Conservation (phyloP, 805 yeast genomes). For the Sugiyamaella floridensis region DNA sequence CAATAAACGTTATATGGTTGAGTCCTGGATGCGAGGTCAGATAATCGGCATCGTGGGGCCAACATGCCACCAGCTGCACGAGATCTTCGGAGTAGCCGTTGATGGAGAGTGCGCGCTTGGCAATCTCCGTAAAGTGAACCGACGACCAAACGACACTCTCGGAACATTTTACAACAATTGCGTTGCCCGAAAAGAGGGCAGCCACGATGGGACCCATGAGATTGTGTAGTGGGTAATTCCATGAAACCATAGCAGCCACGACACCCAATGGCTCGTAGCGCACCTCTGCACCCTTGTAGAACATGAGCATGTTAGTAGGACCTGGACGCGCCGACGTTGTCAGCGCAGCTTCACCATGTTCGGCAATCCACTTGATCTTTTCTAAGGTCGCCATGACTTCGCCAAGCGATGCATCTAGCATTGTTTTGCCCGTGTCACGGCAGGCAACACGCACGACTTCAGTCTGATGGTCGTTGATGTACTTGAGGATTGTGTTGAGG, state of each 20-base stretch:
- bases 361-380: conserved; percentile 81
- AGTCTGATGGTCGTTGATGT: conserved; percentile 73
- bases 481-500: conserved; percentile 62
- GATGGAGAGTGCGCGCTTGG: conserved; percentile 61
- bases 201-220: conserved; percentile 89
- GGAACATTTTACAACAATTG: conserved; percentile 85
- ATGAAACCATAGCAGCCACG: conserved; percentile 83
- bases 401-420: conserved; percentile 85
- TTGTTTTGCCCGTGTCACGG: conserved; percentile 93
- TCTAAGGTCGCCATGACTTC: conserved; percentile 93
- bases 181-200: conserved; percentile 83
- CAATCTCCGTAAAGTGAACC: conserved; percentile 63
- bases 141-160: conserved; percentile 97
- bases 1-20: conserved; percentile 88
- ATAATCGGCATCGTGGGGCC: conserved; percentile 83
- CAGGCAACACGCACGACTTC: conserved; percentile 88
- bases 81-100: conserved; percentile 74
- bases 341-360: conserved; percentile 71
- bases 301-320: conserved; percentile 76
- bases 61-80: conserved; percentile 82
- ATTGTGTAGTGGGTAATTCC: conserved; percentile 98
- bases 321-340: conserved; percentile 75
- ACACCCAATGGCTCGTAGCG: conserved; percentile 89
- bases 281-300: conserved; percentile 88
- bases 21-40: conserved; percentile 78